phyloP scores from a whole-genome alignment of 495 filamentous ascomycete genomes.

The Diplogelasinospora grovesii region DNA sequence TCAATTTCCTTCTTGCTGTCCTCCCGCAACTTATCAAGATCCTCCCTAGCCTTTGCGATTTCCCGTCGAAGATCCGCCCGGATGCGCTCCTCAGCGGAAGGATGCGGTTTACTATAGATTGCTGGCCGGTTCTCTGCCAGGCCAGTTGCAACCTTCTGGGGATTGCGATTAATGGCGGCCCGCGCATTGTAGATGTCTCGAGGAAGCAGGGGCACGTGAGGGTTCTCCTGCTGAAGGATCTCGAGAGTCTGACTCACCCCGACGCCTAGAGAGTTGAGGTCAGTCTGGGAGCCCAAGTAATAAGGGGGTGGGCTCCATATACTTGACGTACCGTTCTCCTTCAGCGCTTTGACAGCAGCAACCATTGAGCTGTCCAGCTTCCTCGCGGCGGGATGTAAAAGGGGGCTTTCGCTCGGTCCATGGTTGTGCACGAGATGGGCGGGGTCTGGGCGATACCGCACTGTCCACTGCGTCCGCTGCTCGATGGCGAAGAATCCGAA shows the following conservation, averaged over 20 bases:
- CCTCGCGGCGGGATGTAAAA: constrained; percentile 48
- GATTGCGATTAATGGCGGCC: constrained; percentile 51
- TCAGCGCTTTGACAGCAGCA: constrained; percentile 47
- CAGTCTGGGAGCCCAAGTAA: constrained; percentile 4
- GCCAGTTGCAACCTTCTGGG: constrained; percentile 45
- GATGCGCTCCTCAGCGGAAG: constrained; percentile 49
- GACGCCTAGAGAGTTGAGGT: constrained; percentile 39
- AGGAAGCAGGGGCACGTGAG: constrained; percentile 46
- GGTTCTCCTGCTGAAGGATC: constrained; percentile 49
- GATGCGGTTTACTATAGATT: constrained; percentile 51
- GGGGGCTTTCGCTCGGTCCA: constrained; percentile 48
- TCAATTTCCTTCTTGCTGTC: constrained; percentile 44
- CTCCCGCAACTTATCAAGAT: constrained; percentile 38
- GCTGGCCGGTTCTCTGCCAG: constrained; percentile 46
- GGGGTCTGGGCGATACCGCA: constrained; percentile 46
- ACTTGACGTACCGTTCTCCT: constrained; percentile 44
- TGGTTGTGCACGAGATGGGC: constrained; percentile 48
- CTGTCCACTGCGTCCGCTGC: constrained; percentile 50
- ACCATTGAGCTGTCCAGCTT: constrained; percentile 54
- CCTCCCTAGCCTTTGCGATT: constrained; percentile 41
- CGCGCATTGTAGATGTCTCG: constrained; percentile 53
- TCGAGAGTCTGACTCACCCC: constrained; percentile 50
- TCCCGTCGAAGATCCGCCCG: constrained; percentile 47
- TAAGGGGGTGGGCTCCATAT: background rate
- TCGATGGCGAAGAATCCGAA: constrained; percentile 55